A percentile compares a stretch with the other conserved stretches of the same genome.
Conservation (phyloP, 768 basidiomycete species). For the Saitozyma podzolica region DNA sequence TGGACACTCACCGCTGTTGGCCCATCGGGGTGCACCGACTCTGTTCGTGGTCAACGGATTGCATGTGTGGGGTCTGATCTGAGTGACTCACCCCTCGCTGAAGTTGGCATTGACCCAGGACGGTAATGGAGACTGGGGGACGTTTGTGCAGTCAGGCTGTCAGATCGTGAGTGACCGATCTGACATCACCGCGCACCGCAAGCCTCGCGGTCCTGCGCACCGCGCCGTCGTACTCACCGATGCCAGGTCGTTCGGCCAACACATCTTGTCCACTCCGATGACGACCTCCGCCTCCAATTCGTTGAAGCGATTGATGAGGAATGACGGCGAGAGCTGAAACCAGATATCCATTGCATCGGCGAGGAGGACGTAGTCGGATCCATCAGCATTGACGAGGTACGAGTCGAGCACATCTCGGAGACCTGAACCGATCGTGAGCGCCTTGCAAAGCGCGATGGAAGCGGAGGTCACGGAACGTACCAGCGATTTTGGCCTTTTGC, state of each 20-base stretch:
- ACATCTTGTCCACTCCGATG: background rate
- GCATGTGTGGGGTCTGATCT: no score
- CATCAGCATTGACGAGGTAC: background rate
- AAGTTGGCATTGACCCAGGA: no score
- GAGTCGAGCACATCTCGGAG: background rate
- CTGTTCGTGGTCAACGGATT: no score
- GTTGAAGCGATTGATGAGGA: background rate
- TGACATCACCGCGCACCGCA: no score
- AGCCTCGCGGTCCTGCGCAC: no score
- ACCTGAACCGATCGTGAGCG: background rate
- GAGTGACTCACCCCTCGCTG: no score
- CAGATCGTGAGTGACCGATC: no score
- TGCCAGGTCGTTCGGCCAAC: background rate
- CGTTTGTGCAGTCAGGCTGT: no score
- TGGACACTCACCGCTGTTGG: no score
- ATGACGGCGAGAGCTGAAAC: background rate
- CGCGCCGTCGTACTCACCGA: no score
- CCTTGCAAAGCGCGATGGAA: background rate
- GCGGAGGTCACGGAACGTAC: background rate
- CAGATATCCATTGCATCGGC: background rate
- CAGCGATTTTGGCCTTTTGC: background rate
- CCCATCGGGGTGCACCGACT: no score
- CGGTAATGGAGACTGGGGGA: no score
- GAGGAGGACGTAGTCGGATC: background rate
- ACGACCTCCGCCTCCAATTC: background rate